Base-by-base conservation (phyloP, 2,329 filamentous ascomycete genomes). In the Fusarium paranaense region DNA sequence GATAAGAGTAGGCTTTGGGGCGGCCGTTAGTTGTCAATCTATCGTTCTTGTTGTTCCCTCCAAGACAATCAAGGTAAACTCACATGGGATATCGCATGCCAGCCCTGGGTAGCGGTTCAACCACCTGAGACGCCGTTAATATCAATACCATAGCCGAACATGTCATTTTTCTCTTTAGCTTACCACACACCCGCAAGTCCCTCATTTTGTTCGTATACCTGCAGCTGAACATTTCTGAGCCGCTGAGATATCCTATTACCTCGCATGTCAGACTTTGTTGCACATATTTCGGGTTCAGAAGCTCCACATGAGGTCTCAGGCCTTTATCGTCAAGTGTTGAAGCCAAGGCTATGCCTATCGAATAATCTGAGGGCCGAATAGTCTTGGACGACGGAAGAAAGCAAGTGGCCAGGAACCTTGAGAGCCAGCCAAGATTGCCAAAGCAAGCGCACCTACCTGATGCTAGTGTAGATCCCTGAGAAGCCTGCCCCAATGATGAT, bases 31-130 rank as follows among this genome's bases (percentile, higher is more conserved):
- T 4, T 10, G 1, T 40, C 16, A 5, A 47, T 38, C 37, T 16
- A 47, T 25, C 5, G 8, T 18, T 6, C 8, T 4, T 1, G 1
- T 10, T 27, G 45, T 18, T 27, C 4, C 42, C n/a, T 1, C 13
- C 0, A 16, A 11, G 9, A 14, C 1, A 27, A 27, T 18, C 22
- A 18, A 50, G 14, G 18, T 10, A 9, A 63, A 42, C 67, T 58
- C 13, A 67, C 69, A 70, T 10, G 69, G 69, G 14, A 71, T 67
- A 33, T 71, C 69, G 16, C 69, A 71, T 10, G 69, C 69, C 1
- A 69, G 61, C 1, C 69, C 69, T 4, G 69, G 69, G 3, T 71
- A 71, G 4, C 66, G 50, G 5, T 67, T 70, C 54, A 70, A 25
- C 69, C 67, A 72, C 69, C 69, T 70, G 3, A 30, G 25, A 35